Evolutionary conservation across 192 early-diverging fungal genomes (phyloP), one percentile per base, ranked within the genome.

Genomic region (Backusella australiensis): DNA sequence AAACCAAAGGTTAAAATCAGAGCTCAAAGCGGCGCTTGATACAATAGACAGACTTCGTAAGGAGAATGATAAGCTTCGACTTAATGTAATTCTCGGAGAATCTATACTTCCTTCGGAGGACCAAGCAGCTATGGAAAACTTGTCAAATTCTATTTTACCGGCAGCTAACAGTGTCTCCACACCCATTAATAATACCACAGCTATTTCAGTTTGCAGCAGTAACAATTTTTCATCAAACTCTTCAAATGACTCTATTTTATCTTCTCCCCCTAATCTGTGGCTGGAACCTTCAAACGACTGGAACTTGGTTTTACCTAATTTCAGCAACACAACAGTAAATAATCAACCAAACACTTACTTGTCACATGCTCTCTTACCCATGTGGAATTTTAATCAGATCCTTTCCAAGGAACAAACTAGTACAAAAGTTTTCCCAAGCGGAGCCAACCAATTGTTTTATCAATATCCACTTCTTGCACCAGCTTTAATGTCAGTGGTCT

Each of bases 391-490:
- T 35, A 49, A 68, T 52, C 75, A 53, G 34, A 21, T 76, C 3
- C 26, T 76, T 36, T 34, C 68, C 35, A 41, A 69, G n/a, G 39
- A 39, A 41, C 68, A 69, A 21, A 41, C 72, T 19, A 11, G 56
- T 12, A 14, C 21, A 63, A 26, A 35, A 59, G 23, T 59, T 59
- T 59, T 39, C 36, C 53, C 53, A 59, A 14, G 56, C 3, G 23
- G 26, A 29, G 4, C 23, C 23, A 63, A 12, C 56, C 56, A 63
- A 63, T 26, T 63, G 4, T 63, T 63, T 63, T 63, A 63, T 29
- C 56, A 63, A 52, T 79, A 74, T 34, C 77, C 77, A 32, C 52
- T 79, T 8, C 72, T 79, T 53, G 77, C 67, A 17, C 77, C 77
- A 21, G 77, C 77, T n/a, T 59, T 79, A 17, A 63, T 72, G 36